Percentiles rank a stretch among this genome's conserved stretches.
phyloP scores from a whole-genome alignment of 1,284 basidiomycete species.

The Trichosporon coremiiforme region DNA sequence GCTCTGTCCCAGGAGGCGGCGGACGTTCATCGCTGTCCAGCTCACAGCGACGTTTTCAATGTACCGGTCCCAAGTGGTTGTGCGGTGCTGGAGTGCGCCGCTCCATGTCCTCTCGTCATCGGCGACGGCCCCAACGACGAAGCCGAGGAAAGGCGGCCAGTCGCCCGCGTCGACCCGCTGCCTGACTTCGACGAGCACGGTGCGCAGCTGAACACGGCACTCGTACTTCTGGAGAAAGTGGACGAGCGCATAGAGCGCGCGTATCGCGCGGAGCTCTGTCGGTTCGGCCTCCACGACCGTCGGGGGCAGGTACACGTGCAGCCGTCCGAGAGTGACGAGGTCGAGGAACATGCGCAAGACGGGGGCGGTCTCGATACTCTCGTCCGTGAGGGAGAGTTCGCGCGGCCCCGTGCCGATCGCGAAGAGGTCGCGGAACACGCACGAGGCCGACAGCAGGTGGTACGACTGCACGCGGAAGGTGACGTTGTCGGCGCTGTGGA shows the following conservation, averaged over 20 bases:
- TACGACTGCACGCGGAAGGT: constrained; percentile 14
- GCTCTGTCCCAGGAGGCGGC: constrained; percentile 13
- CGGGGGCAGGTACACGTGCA: constrained; percentile 20
- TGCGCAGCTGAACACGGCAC: constrained; percentile 17
- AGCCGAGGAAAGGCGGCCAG: constrained; percentile 15
- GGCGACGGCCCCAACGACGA: constrained; percentile 13
- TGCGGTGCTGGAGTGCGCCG: constrained; percentile 15
- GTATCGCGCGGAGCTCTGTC: constrained; percentile 25
- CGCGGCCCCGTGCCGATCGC: constrained; percentile 9
- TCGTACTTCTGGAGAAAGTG: constrained; percentile 17
- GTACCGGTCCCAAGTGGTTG: constrained; percentile 15
- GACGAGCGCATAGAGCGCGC: constrained; percentile 17
- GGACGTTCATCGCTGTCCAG: constrained; percentile 14
- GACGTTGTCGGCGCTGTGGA: constrained; percentile 14
- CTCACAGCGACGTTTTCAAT: background rate
- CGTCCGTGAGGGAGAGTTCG: constrained; percentile 17
- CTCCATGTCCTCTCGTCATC: constrained; percentile 13
- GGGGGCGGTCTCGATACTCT: constrained; percentile 1
- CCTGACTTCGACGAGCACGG: constrained; percentile 1
- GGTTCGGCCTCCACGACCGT: constrained; percentile 21
- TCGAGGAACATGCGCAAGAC: constrained; percentile 17
- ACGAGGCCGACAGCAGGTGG: background rate
- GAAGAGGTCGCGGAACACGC: constrained; percentile 19
- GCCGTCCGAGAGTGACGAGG: constrained; percentile 19
- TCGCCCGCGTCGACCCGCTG: constrained; percentile 11